Evolutionary conservation across 2,329 filamentous ascomycete genomes (phyloP), one percentile per base, ranked within the genome.

Genomic region (Endocalyx cinctus): DNA sequence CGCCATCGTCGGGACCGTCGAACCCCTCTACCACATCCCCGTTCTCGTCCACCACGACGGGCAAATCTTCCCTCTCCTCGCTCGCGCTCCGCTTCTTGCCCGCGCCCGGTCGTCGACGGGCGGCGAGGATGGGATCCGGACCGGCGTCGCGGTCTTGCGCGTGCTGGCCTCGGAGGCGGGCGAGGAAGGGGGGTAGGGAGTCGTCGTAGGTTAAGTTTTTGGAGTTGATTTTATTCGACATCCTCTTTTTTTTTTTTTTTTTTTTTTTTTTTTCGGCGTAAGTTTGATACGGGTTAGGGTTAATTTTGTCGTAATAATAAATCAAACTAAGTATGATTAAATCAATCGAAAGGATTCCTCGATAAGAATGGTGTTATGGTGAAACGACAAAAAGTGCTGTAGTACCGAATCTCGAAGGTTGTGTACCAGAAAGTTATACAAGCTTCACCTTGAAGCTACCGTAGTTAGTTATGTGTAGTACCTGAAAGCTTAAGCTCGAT

Each of bases 51-150:
- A 92, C 77, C 32, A 87, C 78, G 0, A 87, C 70, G 0, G 86
- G 86, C 31, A 71, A 81, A 55, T 90, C 85, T 46, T 90, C 85
- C 10, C 82, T 83, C 39, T 87, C 79, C 25, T 81, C 80, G 46
- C 82, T 79, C 38, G 66, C 75, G 12, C 74, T 76, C 22, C 69
- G 70, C 60, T 66, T 73, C 62, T 45, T 38, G 10, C 67, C 73
- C 37, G 43, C 51, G 11, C 51, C 59, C 30, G 68, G 63, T n/a
- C 74, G 63, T 3, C 72, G 62, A 13, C 64, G 65, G 5, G 61
- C 64, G 2, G 71, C 66, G 23, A 76, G 62, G 26, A 74, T 62
- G 5, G 71, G 69, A 35, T 77, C 70, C 47, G 76, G 64, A 23
- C 72, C 60, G 58, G 66, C 53, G 67, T 58, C 50, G 59, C 60